phyloP scores from a whole-genome alignment of 2,329 filamentous ascomycete species.

The Nigrospora osmanthi region DNA sequence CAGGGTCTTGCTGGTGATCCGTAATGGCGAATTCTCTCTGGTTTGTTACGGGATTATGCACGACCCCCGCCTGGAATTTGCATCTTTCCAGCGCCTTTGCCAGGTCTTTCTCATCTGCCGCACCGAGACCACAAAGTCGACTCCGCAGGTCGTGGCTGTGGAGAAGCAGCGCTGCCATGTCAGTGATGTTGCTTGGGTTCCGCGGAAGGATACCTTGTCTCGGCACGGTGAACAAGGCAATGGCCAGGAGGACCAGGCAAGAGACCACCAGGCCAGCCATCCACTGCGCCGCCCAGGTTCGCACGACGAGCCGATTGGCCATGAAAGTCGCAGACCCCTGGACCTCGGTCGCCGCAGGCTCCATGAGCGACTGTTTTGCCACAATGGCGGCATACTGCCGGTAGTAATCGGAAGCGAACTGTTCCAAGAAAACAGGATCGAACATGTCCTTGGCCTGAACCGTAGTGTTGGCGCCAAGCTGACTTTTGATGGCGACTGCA shows the following conservation, averaged over 20 bases:
- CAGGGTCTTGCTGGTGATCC: conserved; percentile 5
- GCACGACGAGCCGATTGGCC: conserved; percentile 21
- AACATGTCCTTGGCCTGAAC: conserved; percentile 1
- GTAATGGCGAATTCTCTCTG: conserved; percentile 16
- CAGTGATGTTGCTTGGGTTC: conserved; percentile 24
- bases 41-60: background rate
- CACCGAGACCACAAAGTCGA: conserved; percentile 24
- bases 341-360: conserved; percentile 8
- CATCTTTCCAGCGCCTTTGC: conserved; percentile 16
- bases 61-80: conserved; percentile 10
- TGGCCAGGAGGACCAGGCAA: conserved; percentile 13
- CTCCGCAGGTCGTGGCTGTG: conserved; percentile 27
- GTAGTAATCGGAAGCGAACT: conserved; percentile 21
- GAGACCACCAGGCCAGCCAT: conserved; percentile 19
- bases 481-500: background rate
- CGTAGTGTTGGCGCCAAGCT: background rate
- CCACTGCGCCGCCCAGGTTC: conserved; percentile 20
- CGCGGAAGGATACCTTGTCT: conserved; percentile 25
- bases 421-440: conserved; percentile 13
- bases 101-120: conserved; percentile 18
- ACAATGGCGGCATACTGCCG: conserved; percentile 25
- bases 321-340: conserved; percentile 16
- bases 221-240: conserved; percentile 15
- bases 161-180: conserved; percentile 24
- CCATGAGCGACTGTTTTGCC: conserved; percentile 18